phyloP scores from a whole-genome alignment of 1,139 yeast species.

The Blastobotrys niveus region DNA sequence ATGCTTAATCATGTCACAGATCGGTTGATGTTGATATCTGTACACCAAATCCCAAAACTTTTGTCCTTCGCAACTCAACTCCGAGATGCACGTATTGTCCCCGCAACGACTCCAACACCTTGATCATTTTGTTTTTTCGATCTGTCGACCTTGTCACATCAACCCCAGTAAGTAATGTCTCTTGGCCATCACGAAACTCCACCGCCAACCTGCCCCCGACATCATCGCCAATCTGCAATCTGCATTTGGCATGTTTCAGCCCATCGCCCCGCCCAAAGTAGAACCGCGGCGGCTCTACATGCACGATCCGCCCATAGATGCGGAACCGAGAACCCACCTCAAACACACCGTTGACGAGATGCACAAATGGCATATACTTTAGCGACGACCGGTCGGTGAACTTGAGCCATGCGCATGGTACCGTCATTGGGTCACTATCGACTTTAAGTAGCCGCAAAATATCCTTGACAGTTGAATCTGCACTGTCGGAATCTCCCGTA shows the following conservation, averaged over 20 bases:
- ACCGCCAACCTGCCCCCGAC: constrained; percentile 7
- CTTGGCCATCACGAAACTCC: constrained; percentile 11
- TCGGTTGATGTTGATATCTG: too few relatives aligned
- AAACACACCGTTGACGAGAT: constrained; percentile 11
- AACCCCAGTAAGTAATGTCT: constrained; percentile 10
- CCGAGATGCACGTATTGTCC: constrained; percentile 9
- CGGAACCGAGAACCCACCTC: constrained; percentile 9
- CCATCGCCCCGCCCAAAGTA: constrained; percentile 7
- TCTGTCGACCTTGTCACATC: constrained; percentile 9
- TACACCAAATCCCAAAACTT: constrained; percentile 7
- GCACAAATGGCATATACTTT: constrained; percentile 8
- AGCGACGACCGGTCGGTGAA: not conserved
- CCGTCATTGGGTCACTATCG: constrained; percentile 7
- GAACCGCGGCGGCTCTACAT: constrained; percentile 9
- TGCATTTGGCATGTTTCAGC: constrained; percentile 14
- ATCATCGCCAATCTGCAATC: constrained; percentile 10
- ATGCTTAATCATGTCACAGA: too few relatives aligned
- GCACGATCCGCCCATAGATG: constrained; percentile 7
- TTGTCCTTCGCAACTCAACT: constrained; percentile 6
- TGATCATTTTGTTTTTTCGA: constrained; percentile 4
- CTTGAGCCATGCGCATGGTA: constrained; percentile 6
- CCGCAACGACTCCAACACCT: constrained; percentile 3
- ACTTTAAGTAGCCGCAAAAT: constrained; percentile 8
- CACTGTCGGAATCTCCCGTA: not conserved
- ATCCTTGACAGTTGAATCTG: constrained; percentile 8